Evolutionary conservation across 2,329 filamentous ascomycete genomes (phyloP), one percentile per base, ranked within the genome.

Genomic region (Curvularia lunata): DNA sequence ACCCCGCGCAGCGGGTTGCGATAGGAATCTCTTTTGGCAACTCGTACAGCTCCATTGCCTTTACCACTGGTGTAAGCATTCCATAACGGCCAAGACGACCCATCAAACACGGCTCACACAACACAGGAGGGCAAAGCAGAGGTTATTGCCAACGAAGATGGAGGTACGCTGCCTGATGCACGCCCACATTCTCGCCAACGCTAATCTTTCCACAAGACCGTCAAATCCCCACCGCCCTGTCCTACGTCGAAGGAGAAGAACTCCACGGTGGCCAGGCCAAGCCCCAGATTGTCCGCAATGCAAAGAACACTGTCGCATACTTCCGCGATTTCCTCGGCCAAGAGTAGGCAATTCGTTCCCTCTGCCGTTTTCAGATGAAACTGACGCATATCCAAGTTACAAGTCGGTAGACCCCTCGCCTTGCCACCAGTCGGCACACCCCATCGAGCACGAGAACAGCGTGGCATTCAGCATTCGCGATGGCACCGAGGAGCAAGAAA

Each of bases 1-100:
- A 73, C 69, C 77, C 76, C 74, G 78, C 74, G 70, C 82, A 85
- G 78, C 80, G 85, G 71, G 83, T 84, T 72, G 91, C 90, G 76
- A 98, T 99, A 80, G 95, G 95, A 78, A 92, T 99, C 76, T 91
- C 93, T 68, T 97, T 98, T 84, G 95, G 95, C 81, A 99, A 98
- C 84, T 93, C 92, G 62, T 96, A 97, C 88, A 96, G 92, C 82
- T 97, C 92, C 60, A 97, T 99, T 81, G 94, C 94, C 71, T 92
- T 88, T 77, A 96, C 93, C 46, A 86, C 89, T 62, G 79, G 79
- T 62, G 84, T 86, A 78, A 64, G 82, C 62, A 12, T 34, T 42
- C 5, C 16, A 5, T n/a, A 12, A 3, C 10, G 6, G 4, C 12
- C 16, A 25, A 16, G 0, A 2, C 9, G 5, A 6, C 5, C 8